Conservation (phyloP, 2,329 filamentous ascomycete genomes). For the Sclerotinia nivalis region DNA sequence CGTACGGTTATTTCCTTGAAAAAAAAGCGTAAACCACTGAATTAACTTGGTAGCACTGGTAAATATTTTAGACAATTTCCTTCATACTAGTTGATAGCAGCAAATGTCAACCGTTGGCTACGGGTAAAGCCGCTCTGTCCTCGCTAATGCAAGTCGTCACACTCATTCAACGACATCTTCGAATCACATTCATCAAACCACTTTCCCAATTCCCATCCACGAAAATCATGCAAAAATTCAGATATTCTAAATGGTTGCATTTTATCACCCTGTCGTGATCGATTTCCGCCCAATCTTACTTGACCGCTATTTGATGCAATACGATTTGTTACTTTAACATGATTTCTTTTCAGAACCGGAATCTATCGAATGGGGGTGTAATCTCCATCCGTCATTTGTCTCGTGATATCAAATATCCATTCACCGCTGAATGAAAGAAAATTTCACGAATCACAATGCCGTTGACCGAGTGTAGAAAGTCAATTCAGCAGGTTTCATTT, state of each 20-base stretch:
- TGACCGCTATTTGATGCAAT: conserved; percentile 36
- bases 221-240: conserved; percentile 22
- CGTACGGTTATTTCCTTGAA: background rate
- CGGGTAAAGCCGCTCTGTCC: conserved; percentile 23
- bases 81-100: conserved; percentile 2
- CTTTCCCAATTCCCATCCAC: conserved; percentile 12
- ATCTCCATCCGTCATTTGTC: conserved; percentile 9
- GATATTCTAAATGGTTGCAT: conserved; percentile 15
- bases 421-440: conserved; percentile 8
- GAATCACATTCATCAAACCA: conserved; percentile 18
- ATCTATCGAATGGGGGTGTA: conserved; percentile 9
- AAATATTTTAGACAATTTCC: background rate
- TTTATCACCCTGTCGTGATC: conserved; percentile 22
- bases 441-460: conserved; percentile 14
- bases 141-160: conserved; percentile 25
- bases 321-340: conserved; percentile 29
- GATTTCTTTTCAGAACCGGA: background rate
- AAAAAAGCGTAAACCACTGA: background rate
- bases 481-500: background rate
- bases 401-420: conserved; percentile 18
- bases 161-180: conserved; percentile 23
- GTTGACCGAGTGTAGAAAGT: conserved; percentile 9
- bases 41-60: background rate
- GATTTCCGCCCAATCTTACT: conserved; percentile 39
- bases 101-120: conserved; percentile 18